Evolutionary conservation across 495 filamentous ascomycete species (phyloP).

Genomic region (Podospora conica): DNA sequence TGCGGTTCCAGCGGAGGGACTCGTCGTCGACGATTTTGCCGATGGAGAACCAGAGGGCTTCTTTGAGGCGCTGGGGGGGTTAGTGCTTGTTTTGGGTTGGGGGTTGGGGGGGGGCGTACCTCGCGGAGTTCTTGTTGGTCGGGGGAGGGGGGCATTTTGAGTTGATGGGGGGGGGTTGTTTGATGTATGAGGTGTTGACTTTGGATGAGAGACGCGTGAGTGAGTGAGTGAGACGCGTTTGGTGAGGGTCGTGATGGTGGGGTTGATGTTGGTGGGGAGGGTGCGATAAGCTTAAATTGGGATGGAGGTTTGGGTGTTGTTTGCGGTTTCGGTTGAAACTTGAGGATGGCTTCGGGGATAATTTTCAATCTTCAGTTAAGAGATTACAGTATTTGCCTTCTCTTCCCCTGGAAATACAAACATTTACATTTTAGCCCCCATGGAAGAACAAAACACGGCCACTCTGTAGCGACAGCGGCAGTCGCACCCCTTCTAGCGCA

Average conservation of each 20-base stretch:
- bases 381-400: too few relatives aligned
- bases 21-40: constrained; percentile 89
- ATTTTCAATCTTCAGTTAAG: neutral
- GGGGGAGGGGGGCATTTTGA: neutral
- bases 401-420: neutral
- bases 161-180: neutral
- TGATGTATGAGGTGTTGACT: neutral
- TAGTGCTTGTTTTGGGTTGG: neutral
- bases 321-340: neutral
- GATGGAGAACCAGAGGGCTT: constrained; percentile 85
- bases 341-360: neutral
- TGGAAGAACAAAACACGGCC: too few relatives aligned
- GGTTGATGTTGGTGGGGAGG: neutral
- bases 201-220: neutral
- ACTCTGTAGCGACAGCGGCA: too few relatives aligned
- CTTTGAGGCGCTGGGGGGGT: constrained; percentile 70
- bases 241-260: neutral
- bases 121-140: neutral
- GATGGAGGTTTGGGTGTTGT: neutral
- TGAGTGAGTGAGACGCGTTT: neutral
- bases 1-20: constrained; percentile 64
- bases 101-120: neutral
- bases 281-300: neutral
- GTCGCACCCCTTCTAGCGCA: constrained; percentile 21
- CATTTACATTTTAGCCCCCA: neutral